Base-by-base conservation (phyloP, 768 basidiomycete species). In the Russula virescens region DNA sequence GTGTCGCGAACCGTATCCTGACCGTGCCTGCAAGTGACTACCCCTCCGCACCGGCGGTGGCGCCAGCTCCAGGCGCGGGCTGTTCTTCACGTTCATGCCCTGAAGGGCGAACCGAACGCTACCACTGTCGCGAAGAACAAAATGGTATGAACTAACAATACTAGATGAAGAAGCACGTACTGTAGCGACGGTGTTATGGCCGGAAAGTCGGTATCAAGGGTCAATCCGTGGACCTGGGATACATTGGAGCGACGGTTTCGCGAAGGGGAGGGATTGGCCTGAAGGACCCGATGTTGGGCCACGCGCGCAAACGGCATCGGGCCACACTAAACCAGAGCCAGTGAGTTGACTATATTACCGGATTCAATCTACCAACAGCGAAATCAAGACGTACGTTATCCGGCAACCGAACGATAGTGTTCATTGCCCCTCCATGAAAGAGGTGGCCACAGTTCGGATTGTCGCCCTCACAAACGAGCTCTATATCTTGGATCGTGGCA, bases 361-460 rank as follows among this genome's bases (percentile, higher is more conserved):
- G 38, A 38, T 38, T 8, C 6, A 38, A 38, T 14, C 13, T 11
- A 31, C 13, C 11, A 4, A n/a, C 19, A 31, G 11, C n/a, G 18
- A 46, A 34, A 19, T 3, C 21, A 6, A 35, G 31, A 34, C 55
- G 34, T 56, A 56, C 55, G 28, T 11, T 34, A 6, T 68, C 64
- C 2, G 68, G 68, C 23, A 69, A 40, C 40, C 63, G 67, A n/a
- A 69, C 64, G 25, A 69, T 68, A 9, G 64, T 69, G 48, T 65
- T 57, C 34, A 21, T n/a, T 4, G 19, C 63, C 13, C 61, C 61
- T 7, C 53, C 62, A 28, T 68, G 57, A 45, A 68, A 63, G 42
- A 69, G 25, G 57, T 69, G 68, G 8, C 60, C 60, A 35, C 68
- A 69, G n/a, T 48, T 28, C 5, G 51, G 43, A 28, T 56, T 40